Percentiles rank a stretch among this genome's conserved stretches.
Conservation (phyloP, 257 asterid genomes). For the Verbena officinalis region DNA sequence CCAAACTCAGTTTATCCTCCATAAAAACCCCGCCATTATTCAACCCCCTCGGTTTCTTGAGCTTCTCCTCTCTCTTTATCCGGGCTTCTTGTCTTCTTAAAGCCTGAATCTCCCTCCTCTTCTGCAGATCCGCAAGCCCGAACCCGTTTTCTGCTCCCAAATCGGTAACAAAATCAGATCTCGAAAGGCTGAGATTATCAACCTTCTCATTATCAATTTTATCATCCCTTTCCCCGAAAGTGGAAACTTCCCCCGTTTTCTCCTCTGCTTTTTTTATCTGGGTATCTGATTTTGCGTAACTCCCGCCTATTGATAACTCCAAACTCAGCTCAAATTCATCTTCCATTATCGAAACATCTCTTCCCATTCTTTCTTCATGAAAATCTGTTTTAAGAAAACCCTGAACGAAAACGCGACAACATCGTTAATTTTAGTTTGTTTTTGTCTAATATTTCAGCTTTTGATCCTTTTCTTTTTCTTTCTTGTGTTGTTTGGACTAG, state of each 20-base stretch:
- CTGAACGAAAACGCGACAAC: not conserved
- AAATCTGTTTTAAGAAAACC: too few relatives aligned
- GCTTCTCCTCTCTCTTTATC: conserved; percentile 40
- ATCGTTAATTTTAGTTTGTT: too few relatives aligned
- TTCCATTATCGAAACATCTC: conserved; percentile 8
- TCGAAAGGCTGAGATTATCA: not conserved
- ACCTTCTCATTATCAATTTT: not conserved
- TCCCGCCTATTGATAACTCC: conserved; percentile 71
- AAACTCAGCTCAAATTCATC: conserved; percentile 57
- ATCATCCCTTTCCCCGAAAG: not conserved
- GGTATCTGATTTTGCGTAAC: conserved; percentile 36
- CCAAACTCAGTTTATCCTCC: conserved; percentile 31
- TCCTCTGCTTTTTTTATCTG: not conserved
- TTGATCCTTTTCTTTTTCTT: not conserved
- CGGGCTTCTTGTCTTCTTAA: conserved; percentile 50
- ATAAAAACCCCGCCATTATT: not conserved
- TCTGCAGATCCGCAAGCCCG: conserved; percentile 36
- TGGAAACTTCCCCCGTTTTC: not conserved
- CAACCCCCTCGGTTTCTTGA: conserved; percentile 31
- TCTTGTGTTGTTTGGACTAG: conserved; percentile 34
- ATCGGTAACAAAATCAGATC: conserved; percentile 23
- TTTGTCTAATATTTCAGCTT: too few relatives aligned
- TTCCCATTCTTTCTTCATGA: not conserved
- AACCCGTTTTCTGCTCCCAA: conserved; percentile 4
- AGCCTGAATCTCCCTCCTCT: conserved; percentile 50